Evolutionary conservation across 257 asterid genomes (phyloP).

Genomic region (Lantana camara): DNA sequence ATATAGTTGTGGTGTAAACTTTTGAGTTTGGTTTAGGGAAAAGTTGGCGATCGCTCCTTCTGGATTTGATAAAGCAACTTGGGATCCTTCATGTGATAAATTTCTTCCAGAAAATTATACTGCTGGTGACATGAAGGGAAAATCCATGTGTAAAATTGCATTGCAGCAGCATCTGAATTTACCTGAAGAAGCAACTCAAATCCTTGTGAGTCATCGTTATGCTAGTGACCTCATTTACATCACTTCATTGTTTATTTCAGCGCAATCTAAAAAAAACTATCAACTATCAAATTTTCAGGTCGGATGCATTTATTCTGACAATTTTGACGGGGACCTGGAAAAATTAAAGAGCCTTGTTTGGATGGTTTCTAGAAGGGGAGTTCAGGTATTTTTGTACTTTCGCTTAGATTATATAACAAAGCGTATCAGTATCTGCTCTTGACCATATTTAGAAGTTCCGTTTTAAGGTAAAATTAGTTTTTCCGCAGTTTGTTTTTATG

Average conservation of each 20-base stretch:
- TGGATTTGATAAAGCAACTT: constrained; percentile 62
- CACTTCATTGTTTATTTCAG: not conserved
- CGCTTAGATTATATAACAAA: not conserved
- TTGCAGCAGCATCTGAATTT: constrained; percentile 62
- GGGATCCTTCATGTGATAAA: constrained; percentile 78
- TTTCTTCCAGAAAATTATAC: constrained; percentile 60
- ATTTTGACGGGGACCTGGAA: constrained; percentile 52
- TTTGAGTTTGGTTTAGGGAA: constrained; percentile 50
- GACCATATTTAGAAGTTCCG: constrained; percentile 10
- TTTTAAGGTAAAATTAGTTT: constrained; percentile 15
- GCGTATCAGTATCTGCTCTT: constrained; percentile 19
- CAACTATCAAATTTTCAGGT: constrained; percentile 53
- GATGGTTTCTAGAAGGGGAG: constrained; percentile 60
- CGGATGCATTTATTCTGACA: constrained; percentile 64
- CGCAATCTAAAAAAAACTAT: constrained; percentile 3
- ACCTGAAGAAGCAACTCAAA: constrained; percentile 42
- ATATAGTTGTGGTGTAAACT: constrained; percentile 16
- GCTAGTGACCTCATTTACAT: not conserved
- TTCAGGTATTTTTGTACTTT: constrained; percentile 58
- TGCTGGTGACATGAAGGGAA: constrained; percentile 66
- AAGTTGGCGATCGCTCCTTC: constrained; percentile 66
- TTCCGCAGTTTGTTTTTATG: constrained; percentile 70
- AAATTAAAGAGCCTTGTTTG: constrained; percentile 57
- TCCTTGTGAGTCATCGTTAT: constrained; percentile 54
- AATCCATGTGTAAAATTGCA: constrained; percentile 57